Conservation (phyloP, 169 alveolate species). For the Cryptosporidium felis region DNA sequence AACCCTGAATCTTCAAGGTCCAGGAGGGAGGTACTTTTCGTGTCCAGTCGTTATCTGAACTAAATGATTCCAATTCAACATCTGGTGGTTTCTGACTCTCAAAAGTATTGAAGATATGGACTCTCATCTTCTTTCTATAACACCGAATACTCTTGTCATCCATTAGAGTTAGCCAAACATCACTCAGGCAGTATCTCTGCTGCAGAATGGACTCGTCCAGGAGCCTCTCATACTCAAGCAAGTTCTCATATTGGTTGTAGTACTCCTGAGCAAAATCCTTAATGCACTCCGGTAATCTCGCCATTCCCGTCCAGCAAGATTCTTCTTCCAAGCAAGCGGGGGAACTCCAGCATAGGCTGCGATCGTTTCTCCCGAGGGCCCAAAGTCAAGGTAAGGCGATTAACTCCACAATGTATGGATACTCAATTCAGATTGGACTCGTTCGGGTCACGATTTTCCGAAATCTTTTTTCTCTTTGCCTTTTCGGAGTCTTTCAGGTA, state of each 20-base stretch:
- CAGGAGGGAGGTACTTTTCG: constrained; percentile 71
- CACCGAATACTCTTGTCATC: constrained; percentile 68
- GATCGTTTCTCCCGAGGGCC: too few relatives aligned
- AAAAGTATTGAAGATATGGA: constrained; percentile 73
- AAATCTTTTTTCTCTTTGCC: too few relatives aligned
- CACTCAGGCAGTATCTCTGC: constrained; percentile 60
- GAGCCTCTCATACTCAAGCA: constrained; percentile 50
- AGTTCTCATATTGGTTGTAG: constrained; percentile 41
- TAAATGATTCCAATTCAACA: constrained; percentile 52
- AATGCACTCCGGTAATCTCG: constrained; percentile 39
- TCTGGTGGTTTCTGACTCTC: constrained; percentile 69
- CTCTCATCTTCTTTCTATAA: constrained; percentile 66
- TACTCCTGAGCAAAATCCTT: constrained; percentile 45
- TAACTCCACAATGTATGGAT: too few relatives aligned
- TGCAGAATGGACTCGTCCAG: constrained; percentile 61
- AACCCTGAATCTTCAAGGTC: constrained; percentile 73
- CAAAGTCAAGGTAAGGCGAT: too few relatives aligned
- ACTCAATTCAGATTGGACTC: too few relatives aligned
- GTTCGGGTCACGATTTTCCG: too few relatives aligned
- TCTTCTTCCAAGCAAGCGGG: too few relatives aligned
- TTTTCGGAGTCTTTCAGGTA: too few relatives aligned
- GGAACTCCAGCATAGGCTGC: too few relatives aligned
- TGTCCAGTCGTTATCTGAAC: constrained; percentile 56
- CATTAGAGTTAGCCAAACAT: constrained; percentile 67
- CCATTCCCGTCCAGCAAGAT: constrained; percentile 31